Evolutionary conservation across 2,329 filamentous ascomycete species (phyloP).

Genomic region (Intubia oerlemansii): DNA sequence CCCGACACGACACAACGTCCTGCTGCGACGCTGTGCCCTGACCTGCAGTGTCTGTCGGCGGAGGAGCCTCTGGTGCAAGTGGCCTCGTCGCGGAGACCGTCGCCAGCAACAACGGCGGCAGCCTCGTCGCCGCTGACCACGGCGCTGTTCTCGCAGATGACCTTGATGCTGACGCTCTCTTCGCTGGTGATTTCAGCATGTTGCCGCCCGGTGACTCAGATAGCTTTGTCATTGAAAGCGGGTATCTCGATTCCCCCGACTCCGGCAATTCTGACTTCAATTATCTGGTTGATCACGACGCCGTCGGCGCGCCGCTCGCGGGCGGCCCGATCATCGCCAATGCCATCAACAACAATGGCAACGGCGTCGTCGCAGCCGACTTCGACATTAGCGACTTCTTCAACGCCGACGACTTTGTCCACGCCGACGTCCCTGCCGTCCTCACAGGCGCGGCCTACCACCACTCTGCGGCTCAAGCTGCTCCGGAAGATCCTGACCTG

Average conservation of each 20-base stretch:
- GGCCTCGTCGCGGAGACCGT: conserved; percentile 21
- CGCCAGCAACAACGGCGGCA: no score
- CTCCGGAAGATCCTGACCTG: conserved; percentile 47
- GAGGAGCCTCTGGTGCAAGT: conserved; percentile 28
- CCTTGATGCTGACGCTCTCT: conserved; percentile 41
- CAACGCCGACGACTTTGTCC: conserved; percentile 28
- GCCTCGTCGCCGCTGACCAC: conserved; percentile 15
- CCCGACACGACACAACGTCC: conserved; percentile 99
- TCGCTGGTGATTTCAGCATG: conserved; percentile 47
- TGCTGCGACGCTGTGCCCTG: conserved; percentile 96
- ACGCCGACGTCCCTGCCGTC: conserved; percentile 17
- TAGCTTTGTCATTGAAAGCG: conserved; percentile 57
- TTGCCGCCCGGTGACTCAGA: conserved; percentile 49
- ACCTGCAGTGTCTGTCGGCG: conserved; percentile 99
- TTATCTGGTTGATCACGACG: conserved; percentile 42
- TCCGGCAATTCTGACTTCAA: conserved; percentile 42
- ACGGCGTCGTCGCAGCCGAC: conserved; percentile 11
- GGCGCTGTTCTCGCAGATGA: conserved; percentile 30
- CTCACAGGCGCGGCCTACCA: conserved; percentile 28
- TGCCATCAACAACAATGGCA: no score
- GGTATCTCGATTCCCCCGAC: conserved; percentile 54
- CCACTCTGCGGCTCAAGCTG: conserved; percentile 37
- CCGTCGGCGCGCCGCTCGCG: conserved; percentile 24
- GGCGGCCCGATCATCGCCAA: no score
- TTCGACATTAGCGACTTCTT: conserved; percentile 34